phyloP scores from a whole-genome alignment of 176 grass and related monocot genomes.

The Musa troglodytarum region DNA sequence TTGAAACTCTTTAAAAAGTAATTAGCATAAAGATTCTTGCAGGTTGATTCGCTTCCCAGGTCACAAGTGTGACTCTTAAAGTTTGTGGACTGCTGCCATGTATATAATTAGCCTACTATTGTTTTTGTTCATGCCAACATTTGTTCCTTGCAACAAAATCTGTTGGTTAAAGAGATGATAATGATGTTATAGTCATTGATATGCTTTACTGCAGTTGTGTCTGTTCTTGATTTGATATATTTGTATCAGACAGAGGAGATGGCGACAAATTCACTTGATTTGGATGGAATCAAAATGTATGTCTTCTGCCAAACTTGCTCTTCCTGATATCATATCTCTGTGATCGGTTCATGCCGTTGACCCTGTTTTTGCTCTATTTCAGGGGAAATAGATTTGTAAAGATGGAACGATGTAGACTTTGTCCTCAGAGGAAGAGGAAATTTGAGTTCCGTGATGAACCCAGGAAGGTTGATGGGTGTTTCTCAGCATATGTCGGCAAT shows the following conservation, averaged over 20 bases:
- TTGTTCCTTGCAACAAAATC: not conserved
- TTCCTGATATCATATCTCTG: not conserved
- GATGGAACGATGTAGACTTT: constrained; percentile 61
- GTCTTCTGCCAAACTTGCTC: not conserved
- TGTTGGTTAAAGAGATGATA: not conserved
- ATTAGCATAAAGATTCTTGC: no score
- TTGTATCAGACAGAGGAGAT: constrained; percentile 36
- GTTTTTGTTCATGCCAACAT: not conserved
- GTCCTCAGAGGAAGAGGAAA: constrained; percentile 59
- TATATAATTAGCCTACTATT: not conserved
- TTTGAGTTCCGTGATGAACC: constrained; percentile 44
- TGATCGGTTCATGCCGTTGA: not conserved
- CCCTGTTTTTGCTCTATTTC: not conserved
- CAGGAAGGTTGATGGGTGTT: constrained; percentile 66
- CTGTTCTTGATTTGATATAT: constrained; percentile 10
- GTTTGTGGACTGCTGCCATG: no score
- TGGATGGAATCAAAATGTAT: constrained; percentile 78
- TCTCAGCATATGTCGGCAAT: constrained; percentile 72
- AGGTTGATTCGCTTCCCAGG: no score
- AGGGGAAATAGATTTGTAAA: constrained; percentile 58
- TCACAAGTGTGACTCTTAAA: no score
- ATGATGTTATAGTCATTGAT: constrained; percentile 3
- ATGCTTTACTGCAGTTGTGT: not conserved
- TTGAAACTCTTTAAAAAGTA: no score
- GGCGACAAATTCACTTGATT: constrained; percentile 43